These are phyloP conservation scores for Gossypium stocksii DNA, from an alignment of 345 rosid species.

Conservation along the genomic window DNA sequence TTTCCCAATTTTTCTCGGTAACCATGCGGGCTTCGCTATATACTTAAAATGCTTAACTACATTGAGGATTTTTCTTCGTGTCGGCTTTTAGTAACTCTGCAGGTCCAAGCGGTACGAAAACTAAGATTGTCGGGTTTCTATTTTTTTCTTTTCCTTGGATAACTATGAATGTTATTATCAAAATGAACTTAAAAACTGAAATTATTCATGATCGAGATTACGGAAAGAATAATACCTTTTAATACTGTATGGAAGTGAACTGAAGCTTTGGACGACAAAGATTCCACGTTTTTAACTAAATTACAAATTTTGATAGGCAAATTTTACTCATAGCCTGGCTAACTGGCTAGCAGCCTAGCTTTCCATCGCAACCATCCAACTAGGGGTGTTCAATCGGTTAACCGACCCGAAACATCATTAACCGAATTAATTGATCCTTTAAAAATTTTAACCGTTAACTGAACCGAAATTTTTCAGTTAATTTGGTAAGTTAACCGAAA, in stretches of 20 bases:
- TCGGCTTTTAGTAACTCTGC: not conserved
- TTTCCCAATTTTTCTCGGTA: not conserved
- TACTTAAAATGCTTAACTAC: not conserved
- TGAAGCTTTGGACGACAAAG: not conserved
- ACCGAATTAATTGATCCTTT: no score
- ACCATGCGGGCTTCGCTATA: not conserved
- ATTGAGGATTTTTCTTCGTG: not conserved
- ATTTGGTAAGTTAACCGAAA: no score
- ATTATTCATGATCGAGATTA: not conserved
- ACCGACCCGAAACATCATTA: no score
- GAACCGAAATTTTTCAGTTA: no score
- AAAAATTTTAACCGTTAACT: no score
- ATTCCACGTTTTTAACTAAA: not conserved
- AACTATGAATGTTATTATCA: not conserved
- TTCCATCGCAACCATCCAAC: constrained; percentile 2
- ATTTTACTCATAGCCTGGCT: not conserved
- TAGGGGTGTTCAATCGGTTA: no score
- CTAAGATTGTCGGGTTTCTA: not conserved
- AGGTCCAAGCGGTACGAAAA: no score
- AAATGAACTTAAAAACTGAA: not conserved
- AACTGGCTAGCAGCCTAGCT: not conserved
- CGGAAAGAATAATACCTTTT: not conserved
- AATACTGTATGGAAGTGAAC: not conserved
- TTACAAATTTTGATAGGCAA: not conserved
- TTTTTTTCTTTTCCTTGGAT: not conserved